Base-by-base conservation (phyloP, 768 basidiomycete genomes). In the Boletus reticuloceps region DNA sequence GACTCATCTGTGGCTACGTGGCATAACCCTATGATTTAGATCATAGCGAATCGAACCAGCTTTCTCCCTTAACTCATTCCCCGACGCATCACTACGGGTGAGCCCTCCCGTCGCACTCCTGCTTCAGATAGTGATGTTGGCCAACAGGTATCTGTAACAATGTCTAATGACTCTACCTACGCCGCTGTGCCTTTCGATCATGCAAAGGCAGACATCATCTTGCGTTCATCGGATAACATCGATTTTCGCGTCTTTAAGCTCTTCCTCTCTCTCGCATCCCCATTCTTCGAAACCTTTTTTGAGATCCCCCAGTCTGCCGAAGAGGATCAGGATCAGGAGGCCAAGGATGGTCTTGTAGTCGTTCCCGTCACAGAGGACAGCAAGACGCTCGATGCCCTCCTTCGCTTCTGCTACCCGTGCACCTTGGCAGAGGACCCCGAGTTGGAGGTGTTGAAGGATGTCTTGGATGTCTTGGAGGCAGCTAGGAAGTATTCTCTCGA, bases 271-370 rank as follows among this genome's bases (percentile, higher is more conserved):
- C 38, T 39, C 38, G 38, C 38, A n/a, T 39, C 38, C n/a, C 38
- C 38, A 19, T 39, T 39, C 38, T 39, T 39, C 38, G 38, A 39
- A 19, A 39, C 38, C 9, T n/a, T 39, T 14, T 39, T 75, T 48
- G 42, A 58, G 22, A 52, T 74, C 8, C 68, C 68, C 14, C 66
- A 74, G 36, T 55, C 69, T 6, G 14, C 43, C 12, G 36, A 56
- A 39, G 59, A 11, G 17, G 45, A 6, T 4, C 48, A 12, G 11
- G 34, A 36, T 39, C 17, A 39, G 38, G 38, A 39, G 38, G 38
- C 6, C n/a, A 39, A n/a, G 38, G 47, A 38, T 29, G 47, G 47
- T 1, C 48, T 49, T 10, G 25, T 17, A 9, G 48, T 49, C 38
- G 20, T 49, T 31, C 27, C 38, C 2, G 48, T 49, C 5, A 37